Evolutionary conservation across 2,329 filamentous ascomycete genomes (phyloP).

Genomic region (Juglanconis juglandina): DNA sequence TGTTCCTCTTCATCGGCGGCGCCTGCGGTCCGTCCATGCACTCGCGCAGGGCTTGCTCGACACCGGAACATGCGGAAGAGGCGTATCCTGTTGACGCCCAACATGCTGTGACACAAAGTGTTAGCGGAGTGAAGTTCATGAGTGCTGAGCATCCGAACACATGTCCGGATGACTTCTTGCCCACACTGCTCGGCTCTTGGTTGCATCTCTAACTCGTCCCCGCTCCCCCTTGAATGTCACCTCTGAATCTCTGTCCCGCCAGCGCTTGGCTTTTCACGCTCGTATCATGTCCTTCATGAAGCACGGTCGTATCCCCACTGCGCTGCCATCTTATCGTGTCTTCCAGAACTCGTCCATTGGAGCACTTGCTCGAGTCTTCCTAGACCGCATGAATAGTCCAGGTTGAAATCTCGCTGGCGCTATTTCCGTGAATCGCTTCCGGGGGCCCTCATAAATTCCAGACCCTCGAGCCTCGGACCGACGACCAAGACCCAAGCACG

Average conservation of each 20-base stretch:
- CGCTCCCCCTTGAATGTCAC: background rate
- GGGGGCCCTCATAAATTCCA: too few species aligned
- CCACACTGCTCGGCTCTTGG: background rate
- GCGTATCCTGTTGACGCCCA: constrained; percentile 78
- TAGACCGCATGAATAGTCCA: too few species aligned
- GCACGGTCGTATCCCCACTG: too few species aligned
- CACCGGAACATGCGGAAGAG: constrained; percentile 52
- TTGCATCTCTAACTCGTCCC: background rate
- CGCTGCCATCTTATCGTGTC: too few species aligned
- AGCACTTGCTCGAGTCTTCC: too few species aligned
- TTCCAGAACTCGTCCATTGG: too few species aligned
- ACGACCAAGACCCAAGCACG: background rate
- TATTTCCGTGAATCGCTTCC: too few species aligned
- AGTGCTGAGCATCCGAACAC: background rate
- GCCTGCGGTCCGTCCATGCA: constrained; percentile 78
- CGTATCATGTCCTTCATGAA: too few species aligned
- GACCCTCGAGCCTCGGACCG: too few species aligned
- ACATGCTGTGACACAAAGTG: constrained; percentile 55
- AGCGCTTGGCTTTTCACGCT: too few species aligned
- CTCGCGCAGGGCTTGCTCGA: constrained; percentile 58
- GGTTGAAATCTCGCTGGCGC: too few species aligned
- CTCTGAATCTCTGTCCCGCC: too few species aligned
- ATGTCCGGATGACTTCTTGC: background rate
- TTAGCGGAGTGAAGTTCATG: constrained; percentile 1
- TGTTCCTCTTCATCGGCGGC: constrained; percentile 54